These are phyloP conservation scores for Skeletonema costatum DNA, from an alignment of 108 stramenopile species.

Conservation along the genomic window DNA sequence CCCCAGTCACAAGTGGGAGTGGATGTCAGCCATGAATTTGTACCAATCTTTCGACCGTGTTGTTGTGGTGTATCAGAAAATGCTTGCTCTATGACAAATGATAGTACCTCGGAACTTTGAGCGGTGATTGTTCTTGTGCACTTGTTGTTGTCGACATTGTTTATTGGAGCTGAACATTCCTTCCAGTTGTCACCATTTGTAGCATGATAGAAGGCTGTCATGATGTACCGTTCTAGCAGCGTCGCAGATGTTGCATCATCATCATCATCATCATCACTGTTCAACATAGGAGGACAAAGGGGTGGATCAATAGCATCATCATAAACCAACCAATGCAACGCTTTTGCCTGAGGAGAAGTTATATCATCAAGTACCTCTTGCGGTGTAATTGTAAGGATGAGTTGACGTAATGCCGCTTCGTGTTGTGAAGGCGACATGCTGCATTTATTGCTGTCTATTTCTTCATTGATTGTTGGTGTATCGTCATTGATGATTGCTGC, in stretches of 20 bases:
- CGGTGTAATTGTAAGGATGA: not conserved
- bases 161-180: conserved; percentile 62
- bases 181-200: conserved; percentile 51
- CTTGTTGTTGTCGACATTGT: conserved; percentile 20
- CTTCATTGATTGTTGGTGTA: not conserved
- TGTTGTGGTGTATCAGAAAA: not conserved
- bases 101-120: conserved; percentile 32
- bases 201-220: conserved; percentile 29
- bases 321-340: conserved; percentile 63
- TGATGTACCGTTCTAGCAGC: conserved; percentile 23
- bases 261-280: not conserved
- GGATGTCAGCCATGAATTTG: not conserved
- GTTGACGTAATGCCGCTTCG: not conserved
- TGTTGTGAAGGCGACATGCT: not conserved
- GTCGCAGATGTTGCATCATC: not conserved
- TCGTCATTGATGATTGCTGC: too few relatives aligned
- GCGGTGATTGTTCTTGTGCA: conserved; percentile 23
- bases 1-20: not conserved
- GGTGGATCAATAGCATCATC: conserved; percentile 55
- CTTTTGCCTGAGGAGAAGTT: conserved; percentile 48
- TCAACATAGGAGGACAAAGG: not conserved
- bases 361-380: not conserved
- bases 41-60: not conserved
- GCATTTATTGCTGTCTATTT: not conserved
- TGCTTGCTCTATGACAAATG: too few relatives aligned